These are phyloP conservation scores for Brassica carinata DNA, from an alignment of 345 rosid genomes.

Conservation along the genomic window DNA sequence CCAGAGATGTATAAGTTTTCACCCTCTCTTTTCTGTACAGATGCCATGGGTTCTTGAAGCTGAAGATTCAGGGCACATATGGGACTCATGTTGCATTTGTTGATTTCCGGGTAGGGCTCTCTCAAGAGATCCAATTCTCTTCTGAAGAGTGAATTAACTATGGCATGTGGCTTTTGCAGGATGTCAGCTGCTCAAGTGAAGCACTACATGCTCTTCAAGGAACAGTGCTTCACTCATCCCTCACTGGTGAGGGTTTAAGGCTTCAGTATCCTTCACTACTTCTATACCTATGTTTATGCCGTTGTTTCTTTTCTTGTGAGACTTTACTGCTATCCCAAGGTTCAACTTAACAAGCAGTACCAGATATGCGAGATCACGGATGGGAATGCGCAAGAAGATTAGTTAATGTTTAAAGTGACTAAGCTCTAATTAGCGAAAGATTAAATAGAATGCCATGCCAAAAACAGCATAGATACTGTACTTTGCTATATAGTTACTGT, in stretches of 20 bases:
- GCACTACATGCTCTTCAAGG: constrained; percentile 78
- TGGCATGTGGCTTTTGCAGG: constrained; percentile 51
- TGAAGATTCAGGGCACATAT: constrained; percentile 81
- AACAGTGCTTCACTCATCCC: constrained; percentile 66
- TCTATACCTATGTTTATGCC: constrained; percentile 14
- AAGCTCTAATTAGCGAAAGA: constrained; percentile 15
- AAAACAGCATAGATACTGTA: constrained; percentile 16
- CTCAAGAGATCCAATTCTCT: neutral
- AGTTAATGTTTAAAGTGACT: neutral
- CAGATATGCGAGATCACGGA: constrained; percentile 83
- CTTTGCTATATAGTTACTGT: constrained; percentile 21
- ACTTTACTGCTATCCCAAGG: constrained; percentile 12
- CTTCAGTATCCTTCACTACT: constrained; percentile 75
- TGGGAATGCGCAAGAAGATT: constrained; percentile 74
- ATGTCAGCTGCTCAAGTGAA: constrained; percentile 68
- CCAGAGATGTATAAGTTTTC: constrained; percentile 14
- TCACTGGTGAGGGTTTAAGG: constrained; percentile 74
- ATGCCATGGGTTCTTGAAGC: constrained; percentile 79
- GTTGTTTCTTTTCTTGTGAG: neutral
- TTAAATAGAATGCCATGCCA: constrained; percentile 21
- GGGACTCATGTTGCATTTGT: constrained; percentile 89
- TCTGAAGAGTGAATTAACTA: constrained; percentile 3
- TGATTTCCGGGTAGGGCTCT: constrained; percentile 70
- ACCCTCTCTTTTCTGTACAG: constrained; percentile 42
- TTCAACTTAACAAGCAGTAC: constrained; percentile 45